A percentile compares a stretch with the other conserved stretches of the same genome.
Conservation (phyloP, 2,329 filamentous ascomycete species). For the Aspergillus pseudoviridinutans region DNA sequence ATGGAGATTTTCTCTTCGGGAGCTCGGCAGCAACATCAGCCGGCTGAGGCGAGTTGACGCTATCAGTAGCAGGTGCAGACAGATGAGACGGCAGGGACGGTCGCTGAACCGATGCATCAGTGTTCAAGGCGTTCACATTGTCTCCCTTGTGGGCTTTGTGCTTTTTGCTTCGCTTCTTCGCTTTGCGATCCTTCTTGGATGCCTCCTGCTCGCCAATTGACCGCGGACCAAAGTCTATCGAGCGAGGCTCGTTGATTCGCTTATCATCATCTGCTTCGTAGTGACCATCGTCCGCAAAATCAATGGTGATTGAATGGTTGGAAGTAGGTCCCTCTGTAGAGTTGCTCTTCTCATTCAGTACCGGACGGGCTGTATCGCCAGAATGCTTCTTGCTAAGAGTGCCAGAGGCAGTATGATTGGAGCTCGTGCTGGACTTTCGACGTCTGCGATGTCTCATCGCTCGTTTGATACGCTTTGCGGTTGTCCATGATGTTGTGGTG, state of each 20-base stretch:
- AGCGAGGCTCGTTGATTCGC: slow-evolving; percentile 18
- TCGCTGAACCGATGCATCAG: neutral
- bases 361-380: slow-evolving; percentile 9
- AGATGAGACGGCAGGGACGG: slow-evolving; percentile 15
- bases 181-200: slow-evolving; percentile 8
- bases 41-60: neutral
- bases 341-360: slow-evolving; percentile 11
- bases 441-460: slow-evolving; percentile 67
- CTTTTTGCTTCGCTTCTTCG: slow-evolving; percentile 21
- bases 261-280: slow-evolving; percentile 27
- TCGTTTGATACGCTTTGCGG: slow-evolving; percentile 70
- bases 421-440: slow-evolving; percentile 73
- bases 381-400: slow-evolving; percentile 18
- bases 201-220: slow-evolving; percentile 11
- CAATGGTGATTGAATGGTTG: slow-evolving; percentile 22
- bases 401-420: slow-evolving; percentile 45
- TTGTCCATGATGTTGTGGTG: slow-evolving; percentile 65
- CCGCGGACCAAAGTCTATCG: slow-evolving; percentile 27
- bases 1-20: slow-evolving; percentile 24
- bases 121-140: neutral
- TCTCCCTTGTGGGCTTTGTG: slow-evolving; percentile 16
- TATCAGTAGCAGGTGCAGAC: slow-evolving; percentile 6
- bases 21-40: slow-evolving; percentile 12
- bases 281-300: slow-evolving; percentile 24
- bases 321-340: slow-evolving; percentile 21